phyloP scores from a whole-genome alignment of 2,329 filamentous ascomycete genomes.

The Monosporascus sp. region DNA sequence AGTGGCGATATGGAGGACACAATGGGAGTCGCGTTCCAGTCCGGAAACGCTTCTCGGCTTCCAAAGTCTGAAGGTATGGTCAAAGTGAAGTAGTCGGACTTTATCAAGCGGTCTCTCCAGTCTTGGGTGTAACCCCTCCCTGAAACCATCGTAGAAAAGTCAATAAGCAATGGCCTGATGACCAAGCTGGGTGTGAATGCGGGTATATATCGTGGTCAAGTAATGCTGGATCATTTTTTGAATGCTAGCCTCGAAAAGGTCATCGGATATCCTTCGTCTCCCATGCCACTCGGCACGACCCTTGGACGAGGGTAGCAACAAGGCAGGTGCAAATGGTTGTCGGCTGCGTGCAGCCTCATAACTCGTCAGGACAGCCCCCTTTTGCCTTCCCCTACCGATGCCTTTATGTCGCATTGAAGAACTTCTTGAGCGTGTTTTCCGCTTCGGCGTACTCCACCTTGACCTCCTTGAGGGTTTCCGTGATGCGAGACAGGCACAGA shows the following conservation, averaged over 20 bases:
- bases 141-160: not conserved
- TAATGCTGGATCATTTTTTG: conserved; percentile 12
- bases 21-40: not conserved
- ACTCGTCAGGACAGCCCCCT: conserved; percentile 3
- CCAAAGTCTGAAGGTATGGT: not conserved
- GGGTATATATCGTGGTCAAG: conserved; percentile 17
- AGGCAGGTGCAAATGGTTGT: conserved; percentile 4
- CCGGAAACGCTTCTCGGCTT: not conserved
- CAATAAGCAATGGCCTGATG: not conserved
- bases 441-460: conserved; percentile 74
- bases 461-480: conserved; percentile 62
- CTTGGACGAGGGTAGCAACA: conserved; percentile 8
- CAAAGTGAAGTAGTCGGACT: not conserved
- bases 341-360: conserved; percentile 7
- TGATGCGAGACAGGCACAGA: conserved; percentile 64
- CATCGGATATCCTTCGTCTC: conserved; percentile 28
- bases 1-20: not conserved
- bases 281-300: conserved; percentile 21
- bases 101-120: not conserved
- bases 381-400: conserved; percentile 4
- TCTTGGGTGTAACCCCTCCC: not conserved
- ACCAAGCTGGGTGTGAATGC: not conserved
- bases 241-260: conserved; percentile 12
- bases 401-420: conserved; percentile 45
- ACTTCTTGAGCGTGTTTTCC: conserved; percentile 63